Evolutionary conservation across 140 eudicot genomes (phyloP).

Genomic region (Flaveria floridana): DNA sequence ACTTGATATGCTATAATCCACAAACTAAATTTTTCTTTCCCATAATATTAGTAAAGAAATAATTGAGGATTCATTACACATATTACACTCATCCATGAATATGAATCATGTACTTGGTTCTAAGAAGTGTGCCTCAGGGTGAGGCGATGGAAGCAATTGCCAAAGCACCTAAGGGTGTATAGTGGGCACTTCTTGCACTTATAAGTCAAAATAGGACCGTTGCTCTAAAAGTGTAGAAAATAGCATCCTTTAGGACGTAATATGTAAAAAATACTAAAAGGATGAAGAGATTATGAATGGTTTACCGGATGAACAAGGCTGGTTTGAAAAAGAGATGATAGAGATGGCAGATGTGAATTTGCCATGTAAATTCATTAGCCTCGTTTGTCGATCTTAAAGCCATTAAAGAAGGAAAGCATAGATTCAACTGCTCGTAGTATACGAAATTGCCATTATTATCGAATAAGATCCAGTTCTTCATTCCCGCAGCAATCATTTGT

Average conservation of each 20-base stretch:
- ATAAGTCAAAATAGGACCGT: neutral
- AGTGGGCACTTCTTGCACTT: neutral
- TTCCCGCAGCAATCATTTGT: conserved; percentile 15
- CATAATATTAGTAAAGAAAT: neutral
- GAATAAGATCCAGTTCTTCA: conserved; percentile 1
- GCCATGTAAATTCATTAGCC: neutral
- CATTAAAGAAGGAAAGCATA: neutral
- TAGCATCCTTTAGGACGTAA: neutral
- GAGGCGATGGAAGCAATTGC: neutral
- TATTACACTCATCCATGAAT: neutral
- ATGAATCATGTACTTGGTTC: neutral
- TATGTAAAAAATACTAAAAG: neutral
- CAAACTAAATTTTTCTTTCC: neutral
- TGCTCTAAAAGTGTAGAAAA: neutral
- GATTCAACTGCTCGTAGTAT: neutral
- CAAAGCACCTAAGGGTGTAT: neutral
- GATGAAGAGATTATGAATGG: neutral
- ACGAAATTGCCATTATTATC: neutral
- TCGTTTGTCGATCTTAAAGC: neutral
- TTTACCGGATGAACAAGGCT: neutral
- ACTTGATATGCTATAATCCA: neutral
- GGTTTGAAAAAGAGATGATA: too few species aligned
- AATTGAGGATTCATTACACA: neutral
- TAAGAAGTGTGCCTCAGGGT: neutral
- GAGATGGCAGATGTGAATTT: neutral